phyloP scores from a whole-genome alignment of 768 basidiomycete genomes.

The Saitozyma podzolica region DNA sequence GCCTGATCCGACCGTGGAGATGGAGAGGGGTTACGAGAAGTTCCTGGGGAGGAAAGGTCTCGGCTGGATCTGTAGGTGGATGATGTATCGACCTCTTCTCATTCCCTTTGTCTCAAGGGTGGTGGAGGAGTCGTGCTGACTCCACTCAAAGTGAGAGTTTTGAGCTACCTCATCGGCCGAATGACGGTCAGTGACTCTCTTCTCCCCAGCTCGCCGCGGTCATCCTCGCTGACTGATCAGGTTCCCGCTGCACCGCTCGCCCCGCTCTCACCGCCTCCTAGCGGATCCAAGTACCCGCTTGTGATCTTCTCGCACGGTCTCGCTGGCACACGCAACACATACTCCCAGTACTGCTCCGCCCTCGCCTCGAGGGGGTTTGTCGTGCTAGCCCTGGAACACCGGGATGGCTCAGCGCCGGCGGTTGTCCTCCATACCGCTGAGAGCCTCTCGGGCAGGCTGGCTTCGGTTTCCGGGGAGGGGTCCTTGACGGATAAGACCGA shows the following conservation, averaged over 20 bases:
- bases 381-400: slow-evolving; percentile 78
- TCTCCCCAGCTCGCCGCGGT: neutral
- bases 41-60: slow-evolving; percentile 25
- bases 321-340: slow-evolving; percentile 69
- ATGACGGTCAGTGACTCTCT: slow-evolving; percentile 21
- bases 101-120: neutral
- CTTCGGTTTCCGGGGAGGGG: too few relatives aligned
- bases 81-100: neutral
- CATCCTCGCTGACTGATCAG: slow-evolving; percentile 9
- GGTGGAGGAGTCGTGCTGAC: slow-evolving; percentile 4
- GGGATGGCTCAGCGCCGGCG: slow-evolving; percentile 71
- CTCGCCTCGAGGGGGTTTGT: slow-evolving; percentile 77
- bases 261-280: slow-evolving; percentile 5
- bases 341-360: slow-evolving; percentile 71
- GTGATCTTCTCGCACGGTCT: slow-evolving; percentile 85
- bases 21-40: slow-evolving; percentile 36
- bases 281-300: slow-evolving; percentile 56
- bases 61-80: slow-evolving; percentile 24
- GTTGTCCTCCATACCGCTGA: slow-evolving; percentile 54
- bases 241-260: slow-evolving; percentile 15
- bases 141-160: slow-evolving; percentile 10
- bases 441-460: neutral
- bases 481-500: neutral
- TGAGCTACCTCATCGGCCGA: slow-evolving; percentile 23
- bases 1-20: slow-evolving; percentile 23